These are phyloP conservation scores for Populus alba DNA, from an alignment of 345 rosid species.

Conservation along the genomic window DNA sequence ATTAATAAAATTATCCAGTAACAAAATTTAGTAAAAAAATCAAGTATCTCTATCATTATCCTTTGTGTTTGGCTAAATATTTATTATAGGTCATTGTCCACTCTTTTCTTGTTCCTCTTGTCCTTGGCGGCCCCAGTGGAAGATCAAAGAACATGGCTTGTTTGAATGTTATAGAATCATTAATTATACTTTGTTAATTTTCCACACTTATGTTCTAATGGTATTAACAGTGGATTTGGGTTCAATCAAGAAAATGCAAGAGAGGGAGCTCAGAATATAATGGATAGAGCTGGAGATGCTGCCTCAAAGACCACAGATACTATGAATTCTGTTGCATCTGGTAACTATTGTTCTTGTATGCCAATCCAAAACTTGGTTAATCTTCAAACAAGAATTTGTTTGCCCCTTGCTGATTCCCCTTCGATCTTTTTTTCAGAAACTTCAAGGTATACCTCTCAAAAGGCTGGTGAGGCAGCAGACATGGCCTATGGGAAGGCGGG, in stretches of 20 bases:
- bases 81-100: not conserved
- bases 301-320: slow-evolving; percentile 34
- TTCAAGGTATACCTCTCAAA: slow-evolving; percentile 30
- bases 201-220: not conserved
- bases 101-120: not conserved
- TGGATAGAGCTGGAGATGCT: slow-evolving; percentile 32
- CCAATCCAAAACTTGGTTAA: not conserved
- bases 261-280: slow-evolving; percentile 13
- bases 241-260: slow-evolving; percentile 1
- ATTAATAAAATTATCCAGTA: no score
- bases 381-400: not conserved
- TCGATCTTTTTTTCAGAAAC: slow-evolving; percentile 16
- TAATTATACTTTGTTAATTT: not conserved
- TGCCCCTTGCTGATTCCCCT: not conserved
- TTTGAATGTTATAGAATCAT: not conserved
- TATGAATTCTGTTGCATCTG: slow-evolving; percentile 29
- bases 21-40: no score
- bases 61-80: not conserved
- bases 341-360: slow-evolving; percentile 14
- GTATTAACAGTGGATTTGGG: slow-evolving; percentile 21
- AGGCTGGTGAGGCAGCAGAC: slow-evolving; percentile 27
- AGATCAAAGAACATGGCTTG: not conserved
- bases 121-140: not conserved
- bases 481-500: slow-evolving; percentile 19
- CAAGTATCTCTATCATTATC: no score